Percentiles rank a stretch among this genome's conserved stretches.
These are phyloP conservation scores for Chlorella vulgaris DNA, from an alignment of 139 green algal genomes.

Conservation along the genomic window DNA sequence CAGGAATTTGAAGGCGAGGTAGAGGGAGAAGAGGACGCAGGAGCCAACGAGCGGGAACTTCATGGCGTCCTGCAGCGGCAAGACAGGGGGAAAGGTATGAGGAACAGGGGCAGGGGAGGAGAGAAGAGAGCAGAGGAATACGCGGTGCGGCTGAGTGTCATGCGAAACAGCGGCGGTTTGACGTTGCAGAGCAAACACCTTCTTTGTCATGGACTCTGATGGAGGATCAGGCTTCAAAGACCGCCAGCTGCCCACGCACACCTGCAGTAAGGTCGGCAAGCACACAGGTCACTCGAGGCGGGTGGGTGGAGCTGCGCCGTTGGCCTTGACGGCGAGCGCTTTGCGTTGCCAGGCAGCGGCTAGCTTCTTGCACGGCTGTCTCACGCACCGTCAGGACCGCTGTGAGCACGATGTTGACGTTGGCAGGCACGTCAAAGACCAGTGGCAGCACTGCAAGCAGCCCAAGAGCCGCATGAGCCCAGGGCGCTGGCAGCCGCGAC, in stretches of 20 bases:
- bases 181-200: too few relatives aligned
- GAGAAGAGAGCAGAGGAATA: too few relatives aligned
- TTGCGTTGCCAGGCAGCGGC: too few relatives aligned
- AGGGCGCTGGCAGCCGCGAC: conserved; percentile 1
- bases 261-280: too few relatives aligned
- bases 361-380: too few relatives aligned
- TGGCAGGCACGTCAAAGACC: conserved; percentile 42
- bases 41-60: conserved; percentile 94
- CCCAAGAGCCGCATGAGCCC: conserved; percentile 28
- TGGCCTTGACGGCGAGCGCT: too few relatives aligned
- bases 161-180: too few relatives aligned
- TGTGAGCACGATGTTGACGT: conserved; percentile 86
- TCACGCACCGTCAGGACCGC: conserved; percentile 66
- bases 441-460: conserved; percentile 39
- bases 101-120: not conserved
- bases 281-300: too few relatives aligned
- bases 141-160: too few relatives aligned
- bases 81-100: not conserved
- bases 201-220: conserved; percentile 85
- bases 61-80: conserved; percentile 84
- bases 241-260: conserved; percentile 84
- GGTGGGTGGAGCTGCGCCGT: too few relatives aligned
- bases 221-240: conserved; percentile 77
- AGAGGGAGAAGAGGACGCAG: conserved; percentile 93
- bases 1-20: conserved; percentile 96